Evolutionary conservation across 192 early-diverging fungal genomes (phyloP), one percentile per base, ranked within the genome.

Genomic region (Oehlia diaphana): DNA sequence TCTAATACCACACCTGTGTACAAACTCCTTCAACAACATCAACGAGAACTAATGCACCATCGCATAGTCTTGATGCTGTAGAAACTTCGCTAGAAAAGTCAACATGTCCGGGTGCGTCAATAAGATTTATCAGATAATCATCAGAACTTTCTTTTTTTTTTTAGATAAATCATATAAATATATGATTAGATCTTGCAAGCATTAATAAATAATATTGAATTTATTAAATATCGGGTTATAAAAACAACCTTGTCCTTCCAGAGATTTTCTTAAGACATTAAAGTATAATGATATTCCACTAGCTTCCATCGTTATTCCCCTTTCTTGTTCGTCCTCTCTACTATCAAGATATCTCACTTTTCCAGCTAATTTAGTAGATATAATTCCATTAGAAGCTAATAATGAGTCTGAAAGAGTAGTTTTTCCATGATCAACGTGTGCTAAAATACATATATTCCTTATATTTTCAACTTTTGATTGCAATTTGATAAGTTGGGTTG

Each of bases 1-100:
- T 35, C 33, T 13, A 19, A 28, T 33, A 69, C 9, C 76, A 49
- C 82, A 94, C 93, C 89, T 94, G 97, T n/a, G 98, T 97, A 86
- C 97, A 98, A 19, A 99, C 96, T 39, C 98, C 98, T 84, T 99
- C 98, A 26, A 99, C 95, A 16, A 93, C 96, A 87, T 99, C 98
- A 19, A 99, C 96, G 31, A 99, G 84, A 1, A 99, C 93, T 71
- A 99, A 84, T 13, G 91, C 96, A 23, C 98, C 98, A 80, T 99
- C 98, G 63, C 96, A 99, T 4, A 99, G 84, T 50, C 96, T 89
- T 0, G 98, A 98, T 4, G 98, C 98, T n/a, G 97, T 97, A 10
- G 96, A 97, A n/a, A 99, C 98, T 82, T 99, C 98, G 21, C 93
- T 93, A 1, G 97, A 93, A 84, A 99, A 99, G 83, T 99, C 98